Base-by-base conservation (phyloP, 2,329 filamentous ascomycete species). In the Trichoderma polysporum region DNA sequence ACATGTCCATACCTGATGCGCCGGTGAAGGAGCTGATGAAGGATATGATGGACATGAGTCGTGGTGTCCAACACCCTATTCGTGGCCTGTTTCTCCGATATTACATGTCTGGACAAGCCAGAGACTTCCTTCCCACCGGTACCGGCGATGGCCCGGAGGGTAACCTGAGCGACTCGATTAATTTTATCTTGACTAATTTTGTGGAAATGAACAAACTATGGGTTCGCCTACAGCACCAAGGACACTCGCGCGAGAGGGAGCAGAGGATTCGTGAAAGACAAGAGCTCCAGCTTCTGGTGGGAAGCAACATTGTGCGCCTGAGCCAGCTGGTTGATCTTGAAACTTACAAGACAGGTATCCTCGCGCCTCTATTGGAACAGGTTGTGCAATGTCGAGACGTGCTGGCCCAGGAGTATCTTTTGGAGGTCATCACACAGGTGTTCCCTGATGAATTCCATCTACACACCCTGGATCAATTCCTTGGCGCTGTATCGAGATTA, bases 11-110 rank as follows among this genome's bases (percentile, higher is more conserved):
- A 76, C 91, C 95, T 75, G 95, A 98, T 85, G 95, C 96, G 67
- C 95, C 95, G 0, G 95, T 99, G 72, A 99, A 99, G 82, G 95
- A 99, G 83, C 93, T 99, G 70, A 99, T 99, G 95, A 99, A 99
- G 81, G 95, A 99, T 79, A 99, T 99, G 95, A 99, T 99, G 95
- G 95, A 99, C 80, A 99, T 99, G 95, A 98, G 93, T 80, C 88
- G 95, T 70, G 95, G 95, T 66, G 94, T 99, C 25, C 95, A 99
- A 76, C 95, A 99, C 79, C 95, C 95, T 17, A 94, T 97, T 70
- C 92, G 95, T 67, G 95, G 95, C 19, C 84, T 99, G 65, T 99
- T 99, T 78, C 82, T 99, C 74, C 90, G 95, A 76, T 99, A 99
- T 80, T 99, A 97, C 77, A 86, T 99, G 60, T 95, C 93, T 27